Evolutionary conservation across 805 yeast species (phyloP), one percentile per base, ranked within the genome.

Genomic region (Zygotorulaspora sp.): DNA sequence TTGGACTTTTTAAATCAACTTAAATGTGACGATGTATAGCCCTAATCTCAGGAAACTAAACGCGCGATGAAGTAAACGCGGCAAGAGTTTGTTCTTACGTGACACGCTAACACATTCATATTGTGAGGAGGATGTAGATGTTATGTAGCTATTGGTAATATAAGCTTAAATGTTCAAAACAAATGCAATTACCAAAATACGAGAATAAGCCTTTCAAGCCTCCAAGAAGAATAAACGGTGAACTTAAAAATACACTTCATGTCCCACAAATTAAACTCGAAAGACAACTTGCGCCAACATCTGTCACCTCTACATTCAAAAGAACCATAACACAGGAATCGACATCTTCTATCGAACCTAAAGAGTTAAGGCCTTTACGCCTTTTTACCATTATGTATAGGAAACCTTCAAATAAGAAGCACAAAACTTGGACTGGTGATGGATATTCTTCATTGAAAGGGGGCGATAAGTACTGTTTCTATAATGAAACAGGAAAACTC

Each of bases 391-490:
- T 78, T 5, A 71, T 84, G 47, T 83, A 81, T 72, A 66, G 98
- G 22, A 87, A 86, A 57, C 69, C 70, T 28, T 68, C 90, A 0
- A 69, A 65, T 21, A 86, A 83, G 62, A 87, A 90, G 67, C 78
- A 88, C 58, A 89, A 89, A 57, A 79, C 87, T 0, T 92, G 98
- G 98, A 94, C 86, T 38, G 95, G 95, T 2, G 97, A 92, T 63
- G 97, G 96, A 0, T 61, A 64, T 22, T 63, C 82, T 11, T 49
- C 62, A 0, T 55, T 70, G 2, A 53, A 60, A n/a, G 44, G 36
- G 9, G 44, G 46, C 10, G 41, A 37, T 33, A 37, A 48, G 40
- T 32, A 66, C 16, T 33, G 45, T 13, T 50, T 53, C 45, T 49
- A 62, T 41, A 48, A 49, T 28, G 57, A 52, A 8, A 19, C 42